Evolutionary conservation across 805 yeast genomes (phyloP).

Genomic region (Cyberlindnera suaveolens): DNA sequence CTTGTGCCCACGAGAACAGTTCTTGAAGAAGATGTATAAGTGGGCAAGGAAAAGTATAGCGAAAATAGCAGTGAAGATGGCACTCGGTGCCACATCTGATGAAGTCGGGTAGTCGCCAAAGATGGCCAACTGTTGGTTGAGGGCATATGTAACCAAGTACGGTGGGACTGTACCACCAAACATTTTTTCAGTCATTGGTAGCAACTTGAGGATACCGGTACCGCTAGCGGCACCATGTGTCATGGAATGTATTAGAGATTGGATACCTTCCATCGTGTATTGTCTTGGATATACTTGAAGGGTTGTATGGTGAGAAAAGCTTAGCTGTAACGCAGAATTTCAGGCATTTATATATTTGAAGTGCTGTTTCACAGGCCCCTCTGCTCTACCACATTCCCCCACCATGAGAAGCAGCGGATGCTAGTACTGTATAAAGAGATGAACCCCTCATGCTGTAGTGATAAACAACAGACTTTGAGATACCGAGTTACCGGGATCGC

Average conservation of each 20-base stretch:
- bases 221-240: slow-evolving; percentile 43
- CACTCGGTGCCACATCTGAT: slow-evolving; percentile 54
- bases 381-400: too few species aligned
- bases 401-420: too few species aligned
- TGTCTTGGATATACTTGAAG: too few species aligned
- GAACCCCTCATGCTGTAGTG: too few species aligned
- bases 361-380: too few species aligned
- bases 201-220: slow-evolving; percentile 38
- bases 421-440: too few species aligned
- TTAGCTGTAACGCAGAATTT: too few species aligned
- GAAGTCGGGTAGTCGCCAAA: slow-evolving; percentile 59
- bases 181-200: slow-evolving; percentile 28
- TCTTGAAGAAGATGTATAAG: slow-evolving; percentile 38
- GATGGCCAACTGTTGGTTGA: slow-evolving; percentile 38
- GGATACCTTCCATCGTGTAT: background rate
- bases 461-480: too few species aligned
- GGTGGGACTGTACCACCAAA: slow-evolving; percentile 37
- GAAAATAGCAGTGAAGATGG: slow-evolving; percentile 50
- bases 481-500: too few species aligned
- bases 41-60: slow-evolving; percentile 43
- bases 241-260: background rate
- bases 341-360: too few species aligned
- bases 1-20: slow-evolving; percentile 50
- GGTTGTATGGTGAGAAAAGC: too few species aligned
- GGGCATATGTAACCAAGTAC: slow-evolving; percentile 30